A percentile compares a stretch with the other conserved stretches of the same genome.
Evolutionary conservation across 192 early-diverging fungal species (phyloP).

Genomic region (Bifiguratus adelaidae): DNA sequence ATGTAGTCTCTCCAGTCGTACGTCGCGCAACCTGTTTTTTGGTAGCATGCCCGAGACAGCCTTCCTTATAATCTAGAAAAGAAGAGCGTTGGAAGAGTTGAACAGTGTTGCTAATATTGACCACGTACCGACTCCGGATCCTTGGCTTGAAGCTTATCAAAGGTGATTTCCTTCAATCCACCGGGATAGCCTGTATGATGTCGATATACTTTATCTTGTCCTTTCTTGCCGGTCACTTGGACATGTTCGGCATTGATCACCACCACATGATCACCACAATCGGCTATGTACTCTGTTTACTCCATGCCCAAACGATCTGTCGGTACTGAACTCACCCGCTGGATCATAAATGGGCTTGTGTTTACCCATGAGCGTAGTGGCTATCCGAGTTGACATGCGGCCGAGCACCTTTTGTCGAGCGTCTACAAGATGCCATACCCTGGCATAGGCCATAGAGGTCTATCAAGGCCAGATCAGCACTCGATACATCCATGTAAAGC

Average conservation of each 20-base stretch:
- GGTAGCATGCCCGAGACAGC: slow-evolving; percentile 93
- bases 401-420: slow-evolving; percentile 79
- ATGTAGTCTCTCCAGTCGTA: slow-evolving; percentile 60
- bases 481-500: background rate
- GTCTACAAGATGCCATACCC: slow-evolving; percentile 90
- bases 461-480: too few species aligned
- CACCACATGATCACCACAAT: slow-evolving; percentile 95
- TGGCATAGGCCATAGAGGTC: slow-evolving; percentile 76
- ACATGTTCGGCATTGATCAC: slow-evolving; percentile 85
- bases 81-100: slow-evolving; percentile 1
- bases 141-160: slow-evolving; percentile 62
- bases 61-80: slow-evolving; percentile 55
- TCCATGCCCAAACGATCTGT: background rate
- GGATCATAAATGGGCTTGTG: slow-evolving; percentile 92
- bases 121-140: slow-evolving; percentile 33
- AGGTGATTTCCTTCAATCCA: slow-evolving; percentile 70
- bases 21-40: slow-evolving; percentile 81
- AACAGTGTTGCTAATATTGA: background rate
- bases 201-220: slow-evolving; percentile 75
- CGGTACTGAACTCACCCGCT: slow-evolving; percentile 39
- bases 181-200: slow-evolving; percentile 84
- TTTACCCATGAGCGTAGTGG: slow-evolving; percentile 90
- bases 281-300: slow-evolving; percentile 53
- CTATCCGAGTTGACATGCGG: slow-evolving; percentile 73
- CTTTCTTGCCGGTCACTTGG: slow-evolving; percentile 73